Percentiles rank a stretch among this genome's conserved stretches.
Conservation (phyloP, 2,329 filamentous ascomycete species). For the Cladosporium sphaerospermum region DNA sequence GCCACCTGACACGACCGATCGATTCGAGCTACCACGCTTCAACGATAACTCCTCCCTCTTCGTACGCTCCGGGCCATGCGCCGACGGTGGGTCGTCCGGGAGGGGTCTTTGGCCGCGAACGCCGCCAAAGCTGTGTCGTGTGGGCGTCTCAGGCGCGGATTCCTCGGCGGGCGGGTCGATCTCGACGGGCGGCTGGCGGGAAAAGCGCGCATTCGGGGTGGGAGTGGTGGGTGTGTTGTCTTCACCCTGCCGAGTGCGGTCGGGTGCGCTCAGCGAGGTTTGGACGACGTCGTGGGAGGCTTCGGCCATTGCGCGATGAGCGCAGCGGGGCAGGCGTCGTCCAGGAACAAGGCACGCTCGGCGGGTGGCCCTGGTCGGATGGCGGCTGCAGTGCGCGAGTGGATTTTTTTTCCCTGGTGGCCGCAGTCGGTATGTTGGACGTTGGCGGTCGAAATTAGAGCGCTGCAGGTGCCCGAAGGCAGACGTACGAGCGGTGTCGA, state of each 20-base stretch:
- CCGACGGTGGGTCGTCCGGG: slow-evolving; percentile 24
- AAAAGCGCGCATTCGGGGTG: slow-evolving; percentile 38
- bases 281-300: slow-evolving; percentile 45
- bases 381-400: neutral
- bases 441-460: no score
- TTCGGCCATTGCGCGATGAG: slow-evolving; percentile 10
- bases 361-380: neutral
- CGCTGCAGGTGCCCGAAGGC: slow-evolving; percentile 10
- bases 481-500: slow-evolving; percentile 2
- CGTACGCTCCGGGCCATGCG: slow-evolving; percentile 10
- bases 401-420: neutral
- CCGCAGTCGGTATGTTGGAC: neutral
- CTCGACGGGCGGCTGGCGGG: slow-evolving; percentile 31
- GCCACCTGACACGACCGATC: slow-evolving; percentile 54
- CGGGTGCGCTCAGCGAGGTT: slow-evolving; percentile 43
- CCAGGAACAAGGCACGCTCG: neutral
- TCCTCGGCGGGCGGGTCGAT: slow-evolving; percentile 24
- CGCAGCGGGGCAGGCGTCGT: slow-evolving; percentile 2
- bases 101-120: slow-evolving; percentile 42
- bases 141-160: slow-evolving; percentile 31
- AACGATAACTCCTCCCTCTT: slow-evolving; percentile 31
- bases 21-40: slow-evolving; percentile 54
- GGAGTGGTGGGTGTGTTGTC: slow-evolving; percentile 53
- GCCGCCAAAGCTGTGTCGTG: slow-evolving; percentile 38
- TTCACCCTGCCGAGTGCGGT: slow-evolving; percentile 43